A percentile compares a stretch with the other conserved stretches of the same genome.
Evolutionary conservation across 192 early-diverging fungal genomes (phyloP).

Genomic region (Gonapodya prolifera): DNA sequence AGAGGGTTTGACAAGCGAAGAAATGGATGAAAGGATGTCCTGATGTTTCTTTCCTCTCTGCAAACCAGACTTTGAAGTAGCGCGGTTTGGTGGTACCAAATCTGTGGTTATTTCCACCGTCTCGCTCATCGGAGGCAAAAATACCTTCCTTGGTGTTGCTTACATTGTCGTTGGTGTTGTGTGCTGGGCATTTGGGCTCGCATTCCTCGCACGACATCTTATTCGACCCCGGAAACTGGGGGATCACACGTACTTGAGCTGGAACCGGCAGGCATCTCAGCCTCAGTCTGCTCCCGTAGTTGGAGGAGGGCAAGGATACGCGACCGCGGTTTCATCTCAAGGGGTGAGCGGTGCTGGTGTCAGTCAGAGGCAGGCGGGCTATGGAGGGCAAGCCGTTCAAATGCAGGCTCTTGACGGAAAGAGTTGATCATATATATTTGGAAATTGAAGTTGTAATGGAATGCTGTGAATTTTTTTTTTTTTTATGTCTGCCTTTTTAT

Average conservation of each 20-base stretch:
- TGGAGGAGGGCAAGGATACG: background rate
- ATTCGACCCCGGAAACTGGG: conserved; percentile 91
- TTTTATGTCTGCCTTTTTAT: too few species aligned
- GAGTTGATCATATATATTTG: background rate
- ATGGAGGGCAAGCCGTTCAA: background rate
- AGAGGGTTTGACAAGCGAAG: background rate
- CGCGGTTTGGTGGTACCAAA: conserved; percentile 85
- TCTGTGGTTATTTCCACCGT: conserved; percentile 86
- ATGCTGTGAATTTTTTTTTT: too few species aligned
- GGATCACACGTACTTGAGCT: conserved; percentile 91
- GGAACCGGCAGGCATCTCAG: conserved; percentile 48
- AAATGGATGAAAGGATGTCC: background rate
- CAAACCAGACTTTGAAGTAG: conserved; percentile 65
- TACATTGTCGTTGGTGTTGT: conserved; percentile 89
- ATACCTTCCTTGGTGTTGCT: conserved; percentile 87
- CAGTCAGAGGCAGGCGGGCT: background rate
- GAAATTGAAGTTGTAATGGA: too few species aligned
- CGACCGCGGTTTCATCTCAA: background rate
- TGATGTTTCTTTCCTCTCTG: background rate
- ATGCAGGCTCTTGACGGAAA: background rate
- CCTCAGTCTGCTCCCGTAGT: background rate
- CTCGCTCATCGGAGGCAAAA: conserved; percentile 92
- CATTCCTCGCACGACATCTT: conserved; percentile 82
- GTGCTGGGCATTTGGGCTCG: conserved; percentile 75
- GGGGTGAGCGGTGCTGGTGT: background rate